Conservation (phyloP, 2,329 filamentous ascomycete species). For the Diaporthe australafricana region DNA sequence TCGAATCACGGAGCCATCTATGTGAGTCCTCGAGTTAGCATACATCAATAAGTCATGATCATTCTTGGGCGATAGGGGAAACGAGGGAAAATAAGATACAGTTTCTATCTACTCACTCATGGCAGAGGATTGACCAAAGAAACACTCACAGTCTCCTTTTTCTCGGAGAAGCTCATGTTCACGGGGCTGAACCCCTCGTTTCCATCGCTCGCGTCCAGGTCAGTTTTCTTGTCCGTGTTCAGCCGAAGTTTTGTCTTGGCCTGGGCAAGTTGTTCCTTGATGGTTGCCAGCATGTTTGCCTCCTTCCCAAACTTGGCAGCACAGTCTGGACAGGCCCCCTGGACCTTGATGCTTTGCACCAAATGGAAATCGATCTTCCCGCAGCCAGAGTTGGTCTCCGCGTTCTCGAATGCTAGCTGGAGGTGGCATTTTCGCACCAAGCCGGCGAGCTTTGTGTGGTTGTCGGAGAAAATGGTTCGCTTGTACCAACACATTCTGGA, state of each 20-base stretch:
- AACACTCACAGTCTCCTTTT: not conserved
- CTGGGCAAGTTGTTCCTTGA: slow-evolving; percentile 38
- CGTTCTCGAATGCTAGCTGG: slow-evolving; percentile 37
- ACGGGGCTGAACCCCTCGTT: slow-evolving; percentile 3
- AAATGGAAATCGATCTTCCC: slow-evolving; percentile 38
- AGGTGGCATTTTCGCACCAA: slow-evolving; percentile 36
- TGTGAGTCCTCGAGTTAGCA: no score
- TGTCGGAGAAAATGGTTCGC: slow-evolving; percentile 40
- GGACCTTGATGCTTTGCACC: slow-evolving; percentile 36
- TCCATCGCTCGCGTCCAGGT: not conserved
- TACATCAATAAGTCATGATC: no score
- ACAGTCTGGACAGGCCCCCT: slow-evolving; percentile 39
- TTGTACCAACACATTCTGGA: slow-evolving; percentile 41
- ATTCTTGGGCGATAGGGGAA: no score
- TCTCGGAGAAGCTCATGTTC: not conserved
- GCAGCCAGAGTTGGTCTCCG: slow-evolving; percentile 38
- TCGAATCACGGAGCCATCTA: no score
- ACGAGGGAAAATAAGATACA: no score
- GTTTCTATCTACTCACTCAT: not conserved
- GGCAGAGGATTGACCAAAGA: not conserved
- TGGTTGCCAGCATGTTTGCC: slow-evolving; percentile 24
- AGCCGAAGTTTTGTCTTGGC: slow-evolving; percentile 35
- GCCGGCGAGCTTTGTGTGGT: slow-evolving; percentile 37
- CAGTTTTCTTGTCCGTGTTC: not conserved
- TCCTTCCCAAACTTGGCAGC: not conserved